Conservation (phyloP, 352 stramenopile species). For the Pythium grandisporangium region DNA sequence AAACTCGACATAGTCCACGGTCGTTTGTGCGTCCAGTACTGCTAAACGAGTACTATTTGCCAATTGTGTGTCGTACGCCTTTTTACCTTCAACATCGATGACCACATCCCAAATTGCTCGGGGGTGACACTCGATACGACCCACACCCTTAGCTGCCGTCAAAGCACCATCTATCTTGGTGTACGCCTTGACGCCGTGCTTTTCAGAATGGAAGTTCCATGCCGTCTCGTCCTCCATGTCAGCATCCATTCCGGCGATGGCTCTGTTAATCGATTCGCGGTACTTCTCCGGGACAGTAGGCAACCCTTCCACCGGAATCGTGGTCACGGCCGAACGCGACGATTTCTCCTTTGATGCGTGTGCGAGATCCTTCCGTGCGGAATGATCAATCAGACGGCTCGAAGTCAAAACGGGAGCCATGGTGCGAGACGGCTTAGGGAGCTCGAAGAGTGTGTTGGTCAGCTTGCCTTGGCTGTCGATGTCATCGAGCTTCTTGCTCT, state of each 20-base stretch:
- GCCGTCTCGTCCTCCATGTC: conserved; percentile 41
- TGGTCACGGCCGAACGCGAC: too few relatives aligned
- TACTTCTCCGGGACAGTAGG: conserved; percentile 34
- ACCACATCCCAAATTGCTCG: conserved; percentile 39
- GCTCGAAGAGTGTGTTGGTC: conserved; percentile 24
- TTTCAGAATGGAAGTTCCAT: conserved; percentile 61
- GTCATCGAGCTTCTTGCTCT: conserved; percentile 23
- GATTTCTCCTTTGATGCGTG: too few relatives aligned
- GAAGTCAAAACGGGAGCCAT: too few relatives aligned
- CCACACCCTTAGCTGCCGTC: conserved; percentile 41
- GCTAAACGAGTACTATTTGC: conserved; percentile 28
- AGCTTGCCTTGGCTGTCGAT: conserved; percentile 21
- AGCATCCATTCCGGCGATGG: conserved; percentile 36
- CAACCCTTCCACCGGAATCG: too few relatives aligned
- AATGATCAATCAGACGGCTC: too few relatives aligned
- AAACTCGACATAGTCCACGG: conserved; percentile 66
- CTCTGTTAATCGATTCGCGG: conserved; percentile 39
- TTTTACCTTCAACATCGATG: conserved; percentile 32
- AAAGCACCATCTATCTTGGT: conserved; percentile 56
- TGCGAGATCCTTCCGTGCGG: too few relatives aligned
- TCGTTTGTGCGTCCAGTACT: conserved; percentile 44
- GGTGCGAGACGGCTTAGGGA: not conserved
- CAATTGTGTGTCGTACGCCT: conserved; percentile 47
- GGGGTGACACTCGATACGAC: conserved; percentile 39
- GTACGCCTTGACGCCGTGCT: conserved; percentile 53